Evolutionary conservation across 768 basidiomycete species (phyloP), one percentile per base, ranked within the genome.

Genomic region (Omphalotus guepiniiformis): DNA sequence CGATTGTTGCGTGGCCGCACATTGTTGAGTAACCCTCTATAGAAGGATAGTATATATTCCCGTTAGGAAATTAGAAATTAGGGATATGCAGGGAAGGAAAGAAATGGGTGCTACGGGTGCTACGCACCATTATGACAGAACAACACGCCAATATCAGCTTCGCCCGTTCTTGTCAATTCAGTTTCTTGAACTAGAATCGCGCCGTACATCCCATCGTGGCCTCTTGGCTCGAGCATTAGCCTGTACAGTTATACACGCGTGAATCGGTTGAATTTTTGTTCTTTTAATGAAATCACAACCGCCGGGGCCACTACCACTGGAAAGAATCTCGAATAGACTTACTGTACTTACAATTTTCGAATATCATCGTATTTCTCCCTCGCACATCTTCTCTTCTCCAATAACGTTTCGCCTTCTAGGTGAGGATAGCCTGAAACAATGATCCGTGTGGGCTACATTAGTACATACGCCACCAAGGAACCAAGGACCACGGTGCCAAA

Each of bases 1-100:
- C 68, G 28, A 71, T 64, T 4, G 68, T 69, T 6, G 68, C 69
- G 43, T 71, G 69, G 0, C 69, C 69, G 39, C 69, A 71, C 69
- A 71, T 71, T 7, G 69, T 70, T 11, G 68, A 70, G 51, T 68
- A 71, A 1, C 69, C 69, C 57, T 69, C 69, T 69, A 41, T 23
- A 15, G n/a, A 29, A 11, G 4, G 18, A 38, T 18, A 11, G 8
- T 2, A 34, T 5, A 2, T 1, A 15, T 52, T 25, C 45, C 15
- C 30, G 8, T 21, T 30, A 21, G 11, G 21, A 19, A 34, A n/a
- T n/a, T n/a, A n/a, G n/a, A n/a, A n/a, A n/a, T n/a, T n/a, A n/a
- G n/a, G n/a, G n/a, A n/a, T 25, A 39, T 9, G 18, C 37, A 9
- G 30, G 30, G 2, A 8, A 5, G 30, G 35, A 22, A 22, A 25